A percentile compares a stretch with the other conserved stretches of the same genome.
Conservation (phyloP, 2,329 filamentous ascomycete species). For the Waltergamsia citrina region DNA sequence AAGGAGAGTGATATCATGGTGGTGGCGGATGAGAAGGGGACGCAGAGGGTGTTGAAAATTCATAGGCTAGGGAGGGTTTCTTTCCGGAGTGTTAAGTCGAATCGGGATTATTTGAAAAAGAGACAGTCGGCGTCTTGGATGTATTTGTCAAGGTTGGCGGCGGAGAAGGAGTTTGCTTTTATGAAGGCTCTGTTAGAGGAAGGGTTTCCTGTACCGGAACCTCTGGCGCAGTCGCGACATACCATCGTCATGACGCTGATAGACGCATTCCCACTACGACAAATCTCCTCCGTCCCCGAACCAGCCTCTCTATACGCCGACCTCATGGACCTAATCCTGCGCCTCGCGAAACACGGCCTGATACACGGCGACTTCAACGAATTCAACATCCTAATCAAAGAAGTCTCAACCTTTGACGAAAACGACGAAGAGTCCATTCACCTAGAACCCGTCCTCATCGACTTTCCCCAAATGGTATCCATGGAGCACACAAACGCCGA, state of each 20-base stretch:
- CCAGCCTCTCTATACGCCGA: conserved; percentile 85
- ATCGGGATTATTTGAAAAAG: conserved; percentile 89
- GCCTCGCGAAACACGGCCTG: conserved; percentile 73
- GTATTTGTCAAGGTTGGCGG: conserved; percentile 90
- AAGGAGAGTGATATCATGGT: conserved; percentile 98
- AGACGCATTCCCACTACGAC: conserved; percentile 83
- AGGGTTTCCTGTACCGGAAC: conserved; percentile 82
- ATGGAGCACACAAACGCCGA: conserved; percentile 90
- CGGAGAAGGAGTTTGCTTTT: conserved; percentile 89
- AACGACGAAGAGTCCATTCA: conserved; percentile 25
- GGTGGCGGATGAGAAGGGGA: conserved; percentile 70
- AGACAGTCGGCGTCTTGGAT: conserved; percentile 81
- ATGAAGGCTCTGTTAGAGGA: conserved; percentile 80
- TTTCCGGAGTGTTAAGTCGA: conserved; percentile 91
- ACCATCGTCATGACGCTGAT: conserved; percentile 94
- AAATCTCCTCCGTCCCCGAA: conserved; percentile 76
- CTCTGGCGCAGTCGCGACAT: conserved; percentile 82
- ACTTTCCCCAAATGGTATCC: conserved; percentile 97
- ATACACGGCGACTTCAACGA: conserved; percentile 99
- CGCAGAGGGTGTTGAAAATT: conserved; percentile 84
- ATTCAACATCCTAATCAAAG: conserved; percentile 94
- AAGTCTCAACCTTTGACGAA: conserved; percentile 41
- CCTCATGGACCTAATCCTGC: conserved; percentile 76
- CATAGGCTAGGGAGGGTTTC: conserved; percentile 92
- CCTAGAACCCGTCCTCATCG: conserved; percentile 78